Evolutionary conservation across 2,329 filamentous ascomycete genomes (phyloP).

Genomic region (Aspergillus oerlinghausenensis): DNA sequence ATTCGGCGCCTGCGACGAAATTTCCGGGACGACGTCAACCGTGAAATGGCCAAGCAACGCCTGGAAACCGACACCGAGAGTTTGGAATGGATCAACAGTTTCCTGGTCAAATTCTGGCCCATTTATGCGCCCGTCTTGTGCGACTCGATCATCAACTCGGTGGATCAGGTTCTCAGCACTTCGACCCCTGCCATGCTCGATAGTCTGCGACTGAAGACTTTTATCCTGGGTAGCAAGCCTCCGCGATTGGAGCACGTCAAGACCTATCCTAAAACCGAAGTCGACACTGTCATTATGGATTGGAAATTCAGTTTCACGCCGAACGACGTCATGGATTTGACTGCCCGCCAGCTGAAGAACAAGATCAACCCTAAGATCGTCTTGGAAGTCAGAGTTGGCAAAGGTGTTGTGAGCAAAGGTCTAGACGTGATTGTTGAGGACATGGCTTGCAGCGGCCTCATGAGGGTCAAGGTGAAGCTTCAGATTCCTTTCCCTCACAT

Average conservation of each 20-base stretch:
- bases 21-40: conserved; percentile 87
- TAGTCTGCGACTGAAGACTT: conserved; percentile 87
- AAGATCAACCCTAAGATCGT: conserved; percentile 97
- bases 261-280: conserved; percentile 92
- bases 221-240: conserved; percentile 90
- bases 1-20: conserved; percentile 90
- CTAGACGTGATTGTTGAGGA: conserved; percentile 97
- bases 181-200: conserved; percentile 90
- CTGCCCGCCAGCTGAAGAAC: conserved; percentile 80
- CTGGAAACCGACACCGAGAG: conserved; percentile 89
- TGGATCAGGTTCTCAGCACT: conserved; percentile 92
- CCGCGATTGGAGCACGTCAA: conserved; percentile 97
- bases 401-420: conserved; percentile 94
- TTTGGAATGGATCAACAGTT: conserved; percentile 98
- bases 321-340: conserved; percentile 90
- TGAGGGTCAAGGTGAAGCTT: conserved; percentile 96
- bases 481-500: conserved; percentile 95
- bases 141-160: conserved; percentile 84
- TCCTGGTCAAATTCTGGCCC: conserved; percentile 97
- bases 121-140: conserved; percentile 95
- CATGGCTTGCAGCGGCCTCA: conserved; percentile 91
- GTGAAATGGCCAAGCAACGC: conserved; percentile 80
- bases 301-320: conserved; percentile 99
- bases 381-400: conserved; percentile 88
- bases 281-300: conserved; percentile 96